phyloP scores from a whole-genome alignment of 495 filamentous ascomycete species.

The Oleoguttula mirabilis region DNA sequence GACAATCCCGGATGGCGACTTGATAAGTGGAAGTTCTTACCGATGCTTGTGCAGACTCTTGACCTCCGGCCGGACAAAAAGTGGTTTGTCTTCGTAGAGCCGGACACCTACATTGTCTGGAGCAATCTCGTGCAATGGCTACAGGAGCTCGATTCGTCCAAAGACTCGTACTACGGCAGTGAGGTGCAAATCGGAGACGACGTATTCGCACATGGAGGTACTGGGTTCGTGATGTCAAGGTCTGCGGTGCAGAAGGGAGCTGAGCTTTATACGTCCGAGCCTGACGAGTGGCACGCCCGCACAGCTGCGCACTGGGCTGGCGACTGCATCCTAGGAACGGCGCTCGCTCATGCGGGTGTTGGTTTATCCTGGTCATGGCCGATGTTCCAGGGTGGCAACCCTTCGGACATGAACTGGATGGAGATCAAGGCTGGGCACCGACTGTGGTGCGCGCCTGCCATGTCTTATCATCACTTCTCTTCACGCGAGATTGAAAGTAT shows the following conservation, averaged over 20 bases:
- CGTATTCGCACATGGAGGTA: slow-evolving; percentile 47
- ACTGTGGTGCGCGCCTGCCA: slow-evolving; percentile 20
- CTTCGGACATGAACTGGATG: slow-evolving; percentile 2
- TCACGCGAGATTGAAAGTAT: slow-evolving; percentile 3
- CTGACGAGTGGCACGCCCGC: neutral
- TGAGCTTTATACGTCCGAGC: neutral
- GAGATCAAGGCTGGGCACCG: slow-evolving; percentile 1
- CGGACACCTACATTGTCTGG: slow-evolving; percentile 57
- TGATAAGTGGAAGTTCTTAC: slow-evolving; percentile 62
- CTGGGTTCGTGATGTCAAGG: slow-evolving; percentile 32
- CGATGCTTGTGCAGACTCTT: slow-evolving; percentile 49
- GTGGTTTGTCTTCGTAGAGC: slow-evolving; percentile 60
- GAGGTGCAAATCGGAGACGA: slow-evolving; percentile 9
- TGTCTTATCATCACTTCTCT: slow-evolving; percentile 19
- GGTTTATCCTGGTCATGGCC: slow-evolving; percentile 3
- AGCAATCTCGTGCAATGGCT: slow-evolving; percentile 47
- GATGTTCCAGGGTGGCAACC: slow-evolving; percentile 4
- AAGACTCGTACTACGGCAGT: slow-evolving; percentile 42
- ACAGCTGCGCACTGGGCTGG: slow-evolving; percentile 14
- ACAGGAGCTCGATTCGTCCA: slow-evolving; percentile 34
- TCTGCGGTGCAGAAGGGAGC: slow-evolving; percentile 4
- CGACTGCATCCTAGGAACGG: slow-evolving; percentile 10
- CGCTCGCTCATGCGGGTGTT: neutral
- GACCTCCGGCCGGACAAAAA: slow-evolving; percentile 36
- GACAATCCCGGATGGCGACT: slow-evolving; percentile 44